Evolutionary conservation across 768 basidiomycete species (phyloP), one percentile per base, ranked within the genome.

Genomic region (Phylloporus arenicola): DNA sequence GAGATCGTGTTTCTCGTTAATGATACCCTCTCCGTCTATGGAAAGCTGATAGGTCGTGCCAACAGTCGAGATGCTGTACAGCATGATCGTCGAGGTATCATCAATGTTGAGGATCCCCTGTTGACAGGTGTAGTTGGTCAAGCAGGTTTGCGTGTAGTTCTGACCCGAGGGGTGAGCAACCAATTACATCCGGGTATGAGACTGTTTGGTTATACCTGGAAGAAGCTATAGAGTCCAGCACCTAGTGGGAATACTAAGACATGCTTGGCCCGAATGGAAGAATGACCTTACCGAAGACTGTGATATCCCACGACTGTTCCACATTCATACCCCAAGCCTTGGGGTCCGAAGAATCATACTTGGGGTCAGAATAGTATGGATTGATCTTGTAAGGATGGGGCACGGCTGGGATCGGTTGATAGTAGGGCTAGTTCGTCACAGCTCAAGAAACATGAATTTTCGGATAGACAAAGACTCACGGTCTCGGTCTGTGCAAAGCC

Each of bases 401-500:
- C 0, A 72, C 65, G 4, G 63, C 65, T 6, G 78, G 78, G 8
- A 61, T 49, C 0, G 77, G 77, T 58, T 79, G 78, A 61, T 70
- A 79, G 64, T 79, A 79, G 0, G 77, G 75, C 75, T 77, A 53
- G 20, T 46, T 50, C 19, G 20, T 22, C 27, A 29, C 17, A 29
- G 40, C 33, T 55, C 40, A 61, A 43, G 14, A 35, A 16, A 37
- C 19, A 17, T 24, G n/a, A 1, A 37, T 20, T 22, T 3, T 4
- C 1, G 13, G 3, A 13, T 13, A 39, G 20, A 19, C 17, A 7
- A 37, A 19, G 4, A 16, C 59, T 48, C 52, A 77, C 76, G 2
- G 78, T 76, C 57, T 81, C 79, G 3, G 76, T 78, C 55, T 81
- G 79, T 14, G 75, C 75, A 24, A 80, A 59, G 11, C 77, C 77